Evolutionary conservation across 306 rosid genomes (phyloP), one percentile per base, ranked within the genome.

Genomic region (Ziziphus jujuba): DNA sequence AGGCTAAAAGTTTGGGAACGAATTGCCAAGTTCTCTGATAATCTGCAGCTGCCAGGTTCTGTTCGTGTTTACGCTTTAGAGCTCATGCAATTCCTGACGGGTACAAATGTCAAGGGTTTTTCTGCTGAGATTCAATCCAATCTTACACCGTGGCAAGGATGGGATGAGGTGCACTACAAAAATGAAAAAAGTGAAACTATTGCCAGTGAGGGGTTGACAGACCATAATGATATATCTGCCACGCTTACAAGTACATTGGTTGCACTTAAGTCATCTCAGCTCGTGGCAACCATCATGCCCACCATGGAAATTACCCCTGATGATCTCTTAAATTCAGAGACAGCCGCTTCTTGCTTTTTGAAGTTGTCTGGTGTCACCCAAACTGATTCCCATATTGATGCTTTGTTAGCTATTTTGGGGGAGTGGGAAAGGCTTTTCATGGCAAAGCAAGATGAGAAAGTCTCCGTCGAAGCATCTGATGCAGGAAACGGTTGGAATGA

Each of bases 341-440:
- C 85, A 2, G 84, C 97, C 40, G 89, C 87, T 69, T 81, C 95
- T 75, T 90, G 97, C 84, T 93, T 93, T 84, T 71, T 76, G 72
- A 82, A 83, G 79, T 56, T 93, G 64, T 83, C 84, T 60, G 81
- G 79, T 75, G 86, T 78, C 81, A 87, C 96, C 61, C 72, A 64
- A 56, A 71, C 72, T 22, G 83, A 77, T 77, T 70, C 71, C 72
- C 97, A 93, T 77, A 68, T 81, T 48, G 83, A 86, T 83, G 82
- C 72, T 31, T 82, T 93, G 61, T 68, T 90, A 59, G 77, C 89
- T 65, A 79, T 93, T 77, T 65, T 93, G 84, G 92, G 79, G 36
- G 92, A 93, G 81, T 93, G 97, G 99, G 96, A 87, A 77, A 97
- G 96, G 56, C 82, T 90, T 74, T 93, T 90, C 82, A 35, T 67